A percentile compares a stretch with the other conserved stretches of the same genome.
These are phyloP conservation scores for Groenewaldozyma auringiensis DNA, from an alignment of 1,139 yeast genomes.

Conservation along the genomic window DNA sequence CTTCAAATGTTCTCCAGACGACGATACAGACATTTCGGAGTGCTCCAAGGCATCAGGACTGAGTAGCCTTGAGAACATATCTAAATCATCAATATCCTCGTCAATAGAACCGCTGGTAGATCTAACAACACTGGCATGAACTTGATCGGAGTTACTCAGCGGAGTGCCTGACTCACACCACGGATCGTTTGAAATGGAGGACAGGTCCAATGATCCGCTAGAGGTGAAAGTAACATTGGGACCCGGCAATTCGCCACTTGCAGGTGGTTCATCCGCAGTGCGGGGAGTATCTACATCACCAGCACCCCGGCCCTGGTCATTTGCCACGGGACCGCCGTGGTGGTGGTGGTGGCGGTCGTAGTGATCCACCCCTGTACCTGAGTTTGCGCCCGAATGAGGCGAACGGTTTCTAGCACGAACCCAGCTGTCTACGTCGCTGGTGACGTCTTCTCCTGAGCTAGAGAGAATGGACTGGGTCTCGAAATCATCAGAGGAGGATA, in stretches of 20 bases:
- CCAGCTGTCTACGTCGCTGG: conserved; percentile 3
- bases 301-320: background rate
- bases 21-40: background rate
- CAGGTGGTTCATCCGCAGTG: background rate
- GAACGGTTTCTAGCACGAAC: conserved; percentile 1
- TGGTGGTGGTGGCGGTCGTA: too few species aligned
- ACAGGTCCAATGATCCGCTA: background rate
- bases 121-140: too few species aligned
- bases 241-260: background rate
- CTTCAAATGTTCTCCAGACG: background rate
- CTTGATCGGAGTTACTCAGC: background rate
- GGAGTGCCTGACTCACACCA: background rate
- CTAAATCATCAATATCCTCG: background rate
- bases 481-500: conserved; percentile 5
- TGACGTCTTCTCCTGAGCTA: conserved; percentile 5
- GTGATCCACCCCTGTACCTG: too few species aligned
- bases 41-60: background rate
- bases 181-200: background rate
- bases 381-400: too few species aligned
- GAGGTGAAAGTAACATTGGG: background rate
- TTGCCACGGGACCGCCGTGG: too few species aligned
- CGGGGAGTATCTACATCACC: background rate
- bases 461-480: conserved; percentile 9
- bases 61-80: background rate
- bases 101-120: background rate